Evolutionary conservation across 148 eudicot species (phyloP), one percentile per base, ranked within the genome.

Genomic region (Selenicereus undatus): DNA sequence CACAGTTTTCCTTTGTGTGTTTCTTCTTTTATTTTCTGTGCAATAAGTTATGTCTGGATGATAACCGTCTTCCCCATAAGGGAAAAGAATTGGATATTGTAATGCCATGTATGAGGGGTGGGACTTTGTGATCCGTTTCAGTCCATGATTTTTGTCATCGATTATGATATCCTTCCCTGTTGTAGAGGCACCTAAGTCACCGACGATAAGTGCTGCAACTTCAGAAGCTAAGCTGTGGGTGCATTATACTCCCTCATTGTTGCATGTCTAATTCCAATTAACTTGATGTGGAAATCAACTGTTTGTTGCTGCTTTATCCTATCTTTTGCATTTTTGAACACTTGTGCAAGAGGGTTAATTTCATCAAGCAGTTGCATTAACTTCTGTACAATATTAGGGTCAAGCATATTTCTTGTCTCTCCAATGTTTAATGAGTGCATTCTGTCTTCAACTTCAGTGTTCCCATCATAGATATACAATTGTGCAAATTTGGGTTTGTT

Each of bases 71-170:
- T 77, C 71, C 1, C n/a, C 79, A 36, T 77, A 62, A 16, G 79
- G 71, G 16, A 62, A 77, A 22, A 77, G 52, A 7, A 77, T 50
- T 0, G 79, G 79, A 16, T 77, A 77, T 62, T 77, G 71, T 32
- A 62, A 17, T 11, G 35, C 79, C 71, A 77, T 62, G 48, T 60
- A 62, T 0, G 35, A 36, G 39, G 71, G 79, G 43, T 77, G 35
- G 0, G 22, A 8, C 14, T 77, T 71, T 11, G 22, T 60, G 17
- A 62, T 58, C 21, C 35, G 8, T 42, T 77, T 16, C 48, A 77
- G n/a, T 11, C 79, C 52, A 5, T 62, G 11, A 0, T 20, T 27
- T 6, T 60, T 77, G 22, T 77, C 71, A 29, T 77, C 32, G n/a
- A 62, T 39, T 9, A 77, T 77, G 2, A 76, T 17, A 35, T 71